phyloP scores from a whole-genome alignment of 768 basidiomycete species.

The Floccularia luteovirens region DNA sequence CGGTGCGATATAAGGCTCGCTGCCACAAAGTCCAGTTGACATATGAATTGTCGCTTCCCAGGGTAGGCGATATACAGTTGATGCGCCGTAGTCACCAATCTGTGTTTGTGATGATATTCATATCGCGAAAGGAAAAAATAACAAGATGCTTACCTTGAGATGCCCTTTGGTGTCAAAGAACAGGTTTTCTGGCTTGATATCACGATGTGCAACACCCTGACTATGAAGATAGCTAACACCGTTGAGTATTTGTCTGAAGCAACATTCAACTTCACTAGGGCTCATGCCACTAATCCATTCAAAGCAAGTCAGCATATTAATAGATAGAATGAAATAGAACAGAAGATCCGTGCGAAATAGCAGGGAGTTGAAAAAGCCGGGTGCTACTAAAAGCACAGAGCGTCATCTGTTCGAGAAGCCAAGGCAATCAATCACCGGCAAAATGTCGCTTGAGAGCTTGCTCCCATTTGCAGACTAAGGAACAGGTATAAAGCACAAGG shows the following conservation, averaged over 20 bases:
- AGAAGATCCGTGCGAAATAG: neutral
- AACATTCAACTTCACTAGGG: constrained; percentile 90
- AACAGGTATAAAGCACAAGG: neutral
- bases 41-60: constrained; percentile 98
- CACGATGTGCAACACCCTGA: constrained; percentile 96
- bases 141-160: constrained; percentile 63
- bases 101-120: constrained; percentile 15
- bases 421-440: neutral
- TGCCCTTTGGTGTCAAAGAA: constrained; percentile 91
- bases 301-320: constrained; percentile 9
- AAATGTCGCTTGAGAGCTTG: no score
- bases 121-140: constrained; percentile 1
- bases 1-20: constrained; percentile 98
- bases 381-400: no score
- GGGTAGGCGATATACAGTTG: constrained; percentile 96
- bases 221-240: constrained; percentile 90
- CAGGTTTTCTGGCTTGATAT: constrained; percentile 97
- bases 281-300: constrained; percentile 50
- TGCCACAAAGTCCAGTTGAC: constrained; percentile 94
- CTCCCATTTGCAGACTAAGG: no score
- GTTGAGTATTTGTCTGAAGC: constrained; percentile 91
- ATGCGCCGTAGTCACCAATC: constrained; percentile 99
- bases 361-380: neutral
- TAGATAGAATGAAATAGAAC: neutral
- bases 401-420: no score